Conservation (phyloP, 495 filamentous ascomycete genomes). For the Rostrohypoxylon terebratum region DNA sequence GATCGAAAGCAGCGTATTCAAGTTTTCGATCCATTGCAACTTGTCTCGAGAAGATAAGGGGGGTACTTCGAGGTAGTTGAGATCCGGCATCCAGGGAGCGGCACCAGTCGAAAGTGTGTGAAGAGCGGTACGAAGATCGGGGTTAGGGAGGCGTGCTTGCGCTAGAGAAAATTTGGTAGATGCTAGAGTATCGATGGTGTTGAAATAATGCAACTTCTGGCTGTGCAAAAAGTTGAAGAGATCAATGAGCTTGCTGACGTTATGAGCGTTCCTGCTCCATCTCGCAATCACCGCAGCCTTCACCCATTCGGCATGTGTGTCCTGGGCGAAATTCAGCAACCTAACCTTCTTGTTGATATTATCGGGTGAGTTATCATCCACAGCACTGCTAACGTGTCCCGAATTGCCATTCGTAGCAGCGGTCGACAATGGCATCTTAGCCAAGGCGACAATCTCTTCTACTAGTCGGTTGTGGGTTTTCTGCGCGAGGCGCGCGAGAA, state of each 20-base stretch:
- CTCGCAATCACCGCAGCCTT: conserved; percentile 88
- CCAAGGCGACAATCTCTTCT: conserved; percentile 75
- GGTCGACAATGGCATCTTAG: conserved; percentile 69
- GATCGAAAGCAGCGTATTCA: conserved; percentile 84
- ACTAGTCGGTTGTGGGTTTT: conserved; percentile 81
- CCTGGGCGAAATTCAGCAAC: conserved; percentile 76
- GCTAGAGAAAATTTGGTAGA: conserved; percentile 75
- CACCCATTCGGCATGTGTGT: conserved; percentile 73
- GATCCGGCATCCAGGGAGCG: conserved; percentile 80
- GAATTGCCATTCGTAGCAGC: conserved; percentile 64
- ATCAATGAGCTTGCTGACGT: conserved; percentile 87
- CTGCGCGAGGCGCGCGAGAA: conserved; percentile 82
- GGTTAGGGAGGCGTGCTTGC: conserved; percentile 78
- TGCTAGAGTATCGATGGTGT: conserved; percentile 69
- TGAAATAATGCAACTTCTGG: conserved; percentile 67
- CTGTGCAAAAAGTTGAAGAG: conserved; percentile 75
- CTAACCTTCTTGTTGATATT: conserved; percentile 83
- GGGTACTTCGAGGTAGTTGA: conserved; percentile 82
- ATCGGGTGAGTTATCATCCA: conserved; percentile 69
- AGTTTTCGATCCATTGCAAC: conserved; percentile 75
- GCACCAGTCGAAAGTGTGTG: conserved; percentile 82
- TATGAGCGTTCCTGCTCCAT: conserved; percentile 83
- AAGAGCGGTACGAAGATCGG: conserved; percentile 89
- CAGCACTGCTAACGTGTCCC: conserved; percentile 34
- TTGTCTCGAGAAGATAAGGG: conserved; percentile 73